phyloP scores from a whole-genome alignment of 495 filamentous ascomycete species.

The Penicillium cataractarum region DNA sequence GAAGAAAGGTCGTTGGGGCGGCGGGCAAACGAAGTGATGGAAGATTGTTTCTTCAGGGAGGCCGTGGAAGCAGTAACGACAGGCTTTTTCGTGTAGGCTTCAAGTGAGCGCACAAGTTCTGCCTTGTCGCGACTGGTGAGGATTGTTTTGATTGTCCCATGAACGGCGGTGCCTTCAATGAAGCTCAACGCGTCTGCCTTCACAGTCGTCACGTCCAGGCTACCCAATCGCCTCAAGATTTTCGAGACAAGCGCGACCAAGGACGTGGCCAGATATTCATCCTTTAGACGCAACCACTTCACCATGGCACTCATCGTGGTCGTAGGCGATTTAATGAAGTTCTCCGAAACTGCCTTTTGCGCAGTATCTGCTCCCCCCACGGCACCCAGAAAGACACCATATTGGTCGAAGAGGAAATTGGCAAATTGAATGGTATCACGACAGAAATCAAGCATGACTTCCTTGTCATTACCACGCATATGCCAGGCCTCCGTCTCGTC shows the following conservation, averaged over 20 bases:
- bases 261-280: conserved; percentile 77
- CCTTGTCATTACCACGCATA: conserved; percentile 66
- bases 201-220: conserved; percentile 67
- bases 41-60: conserved; percentile 63
- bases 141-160: conserved; percentile 67
- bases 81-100: conserved; percentile 68
- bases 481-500: conserved; percentile 79
- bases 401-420: conserved; percentile 80
- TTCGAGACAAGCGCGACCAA: conserved; percentile 70
- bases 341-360: conserved; percentile 45
- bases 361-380: conserved; percentile 51
- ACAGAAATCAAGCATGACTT: conserved; percentile 85
- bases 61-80: conserved; percentile 50
- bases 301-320: conserved; percentile 67
- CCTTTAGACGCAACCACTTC: conserved; percentile 82
- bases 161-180: conserved; percentile 62
- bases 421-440: conserved; percentile 93
- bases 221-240: conserved; percentile 71
- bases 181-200: conserved; percentile 60
- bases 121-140: conserved; percentile 77
- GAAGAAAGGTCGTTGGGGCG: conserved; percentile 43
- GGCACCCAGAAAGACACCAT: conserved; percentile 73
- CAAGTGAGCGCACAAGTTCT: conserved; percentile 76
- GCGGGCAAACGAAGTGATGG: conserved; percentile 65
- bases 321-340: conserved; percentile 60